Evolutionary conservation across 345 rosid species (phyloP).

Genomic region (Eucalyptus virginea): DNA sequence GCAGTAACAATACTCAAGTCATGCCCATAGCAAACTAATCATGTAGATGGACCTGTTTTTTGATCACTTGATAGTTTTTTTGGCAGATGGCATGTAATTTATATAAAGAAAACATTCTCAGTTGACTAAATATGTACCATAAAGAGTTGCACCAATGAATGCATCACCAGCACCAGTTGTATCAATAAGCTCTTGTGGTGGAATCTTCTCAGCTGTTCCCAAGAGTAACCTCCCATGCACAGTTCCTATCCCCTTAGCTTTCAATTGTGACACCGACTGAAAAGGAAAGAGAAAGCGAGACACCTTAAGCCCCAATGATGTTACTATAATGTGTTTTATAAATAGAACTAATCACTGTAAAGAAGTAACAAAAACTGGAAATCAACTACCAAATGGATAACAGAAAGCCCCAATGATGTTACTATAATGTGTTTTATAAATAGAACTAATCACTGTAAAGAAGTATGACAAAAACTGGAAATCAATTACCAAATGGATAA

Average conservation of each 20-base stretch:
- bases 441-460: background rate
- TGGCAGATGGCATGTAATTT: background rate
- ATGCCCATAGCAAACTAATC: background rate
- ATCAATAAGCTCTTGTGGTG: conserved; percentile 57
- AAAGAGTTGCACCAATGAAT: conserved; percentile 62
- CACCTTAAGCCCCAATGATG: background rate
- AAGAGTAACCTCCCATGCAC: conserved; percentile 48
- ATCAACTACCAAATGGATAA: background rate
- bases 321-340: background rate
- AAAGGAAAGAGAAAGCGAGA: background rate
- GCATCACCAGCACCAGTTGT: conserved; percentile 96
- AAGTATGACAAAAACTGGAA: background rate
- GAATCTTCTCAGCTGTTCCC: conserved; percentile 78
- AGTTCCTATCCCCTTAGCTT: conserved; percentile 40
- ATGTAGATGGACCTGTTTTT: background rate
- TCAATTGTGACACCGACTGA: conserved; percentile 29
- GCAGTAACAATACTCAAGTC: background rate
- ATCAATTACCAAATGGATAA: background rate
- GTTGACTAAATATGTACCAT: conserved; percentile 23
- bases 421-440: background rate
- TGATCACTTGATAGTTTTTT: background rate
- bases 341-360: background rate
- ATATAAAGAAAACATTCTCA: background rate
- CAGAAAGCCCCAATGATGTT: background rate
- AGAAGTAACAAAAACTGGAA: background rate